Percentiles rank a stretch among this genome's conserved stretches.
These are phyloP conservation scores for Oryza officinalis DNA, from an alignment of 176 grass and related monocot species.

Conservation along the genomic window DNA sequence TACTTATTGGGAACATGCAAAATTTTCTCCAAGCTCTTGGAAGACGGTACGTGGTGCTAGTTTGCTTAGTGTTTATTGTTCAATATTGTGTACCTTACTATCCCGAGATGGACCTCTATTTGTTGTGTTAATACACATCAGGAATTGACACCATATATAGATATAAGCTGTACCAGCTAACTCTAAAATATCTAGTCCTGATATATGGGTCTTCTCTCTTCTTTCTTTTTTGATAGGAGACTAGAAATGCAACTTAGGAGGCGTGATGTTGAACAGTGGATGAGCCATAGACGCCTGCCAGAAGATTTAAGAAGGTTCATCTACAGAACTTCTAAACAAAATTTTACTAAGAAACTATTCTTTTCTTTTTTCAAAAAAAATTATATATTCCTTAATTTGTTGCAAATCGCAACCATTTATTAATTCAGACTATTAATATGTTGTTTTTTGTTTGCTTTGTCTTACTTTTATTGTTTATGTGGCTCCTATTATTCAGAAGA, in stretches of 20 bases:
- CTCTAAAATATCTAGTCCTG: constrained; percentile 17
- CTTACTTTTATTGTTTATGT: not conserved
- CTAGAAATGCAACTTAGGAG: constrained; percentile 97
- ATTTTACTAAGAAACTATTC: not conserved
- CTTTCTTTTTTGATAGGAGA: constrained; percentile 49
- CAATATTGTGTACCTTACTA: not conserved
- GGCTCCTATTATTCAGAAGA: not conserved
- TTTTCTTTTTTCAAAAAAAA: not conserved
- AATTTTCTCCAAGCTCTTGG: constrained; percentile 99
- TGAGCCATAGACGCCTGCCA: constrained; percentile 93
- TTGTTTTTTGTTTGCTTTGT: not conserved
- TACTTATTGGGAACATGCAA: constrained; percentile 98
- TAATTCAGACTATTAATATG: not conserved
- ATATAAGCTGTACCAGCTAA: not conserved
- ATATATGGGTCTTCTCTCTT: not conserved
- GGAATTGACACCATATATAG: not conserved
- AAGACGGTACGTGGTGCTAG: constrained; percentile 53
- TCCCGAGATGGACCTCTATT: not conserved
- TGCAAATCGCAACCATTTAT: not conserved
- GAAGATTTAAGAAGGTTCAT: constrained; percentile 84
- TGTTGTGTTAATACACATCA: not conserved
- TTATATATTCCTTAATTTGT: not conserved
- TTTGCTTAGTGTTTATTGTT: constrained; percentile 25
- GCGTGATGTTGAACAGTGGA: constrained; percentile 97
- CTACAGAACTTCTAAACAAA: constrained; percentile 24